Base-by-base conservation (phyloP, 176 grass and related monocot genomes). In the Avena sativa region DNA sequence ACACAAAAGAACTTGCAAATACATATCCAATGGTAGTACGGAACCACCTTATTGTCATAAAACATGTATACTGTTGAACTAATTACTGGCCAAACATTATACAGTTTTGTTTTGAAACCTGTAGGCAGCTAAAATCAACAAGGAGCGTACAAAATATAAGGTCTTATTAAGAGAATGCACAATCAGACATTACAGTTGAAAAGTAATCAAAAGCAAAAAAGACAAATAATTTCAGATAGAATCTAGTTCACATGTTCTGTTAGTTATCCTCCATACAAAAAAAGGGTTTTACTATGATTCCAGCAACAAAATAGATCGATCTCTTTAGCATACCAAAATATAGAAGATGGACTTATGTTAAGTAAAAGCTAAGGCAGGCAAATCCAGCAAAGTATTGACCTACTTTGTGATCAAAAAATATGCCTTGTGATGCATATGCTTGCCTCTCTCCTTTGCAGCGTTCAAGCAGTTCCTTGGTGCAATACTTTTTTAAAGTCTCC, bases 381-480 rank as follows among this genome's bases (percentile, higher is more conserved):
- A 43, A 43, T 43, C 40, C 6, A 43, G 40, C 40, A 43, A 43
- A 43, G 40, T 43, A 68, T 62, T 90, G 16, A 46, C 83, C 51
- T 92, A 95, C 96, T 82, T 98, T 98, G 85, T 95, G 94, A 84
- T 98, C 82, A 71, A 95, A 98, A 86, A 95, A 95, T 69, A 98
- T 92, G 89, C 86, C 89, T 76, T 98, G 96, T 78, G 89, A 81
- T 86, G 92, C 82, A 87, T 98, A 98, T 74, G 92, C 92, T 68
- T 85, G 87, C 76, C 88, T 92, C 76, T 98, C 93, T 57, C 96
- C 96, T 91, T 94, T 92, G 87, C 96, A 98, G 63, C 93, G 90
- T 81, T 98, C 96, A 94, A 98, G 82, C 47, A 98, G 87, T 92
- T 98, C 93, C 57, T 84, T 92, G 26, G 89, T 94, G 66, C 96